Base-by-base conservation (phyloP, 257 asterid genomes). In the Schizonepeta tenuifolia region DNA sequence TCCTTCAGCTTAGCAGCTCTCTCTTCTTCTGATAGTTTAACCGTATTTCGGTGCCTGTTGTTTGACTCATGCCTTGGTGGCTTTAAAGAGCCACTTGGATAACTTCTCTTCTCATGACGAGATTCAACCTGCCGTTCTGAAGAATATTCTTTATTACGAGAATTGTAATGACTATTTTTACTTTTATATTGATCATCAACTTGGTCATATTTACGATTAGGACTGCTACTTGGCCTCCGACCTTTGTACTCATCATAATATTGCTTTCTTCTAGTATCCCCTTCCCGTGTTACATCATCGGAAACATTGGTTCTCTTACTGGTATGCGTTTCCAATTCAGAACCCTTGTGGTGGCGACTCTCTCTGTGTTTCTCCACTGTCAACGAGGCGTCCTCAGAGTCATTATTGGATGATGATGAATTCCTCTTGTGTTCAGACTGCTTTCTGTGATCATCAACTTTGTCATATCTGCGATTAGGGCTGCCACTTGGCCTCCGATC, bases 1-100 rank as follows among this genome's bases (percentile, higher is more conserved):
- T 92, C 99, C 83, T 74, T 83, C 72, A 95, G 87, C 82, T 76
- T 88, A 1, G 92, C 94, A 65, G 96, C 91, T 76, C 97, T 86
- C 84, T 95, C 99, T 84, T 92, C 98, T 70, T 90, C 92, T n/a
- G 98, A 83, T 47, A 95, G 90, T 69, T 80, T 86, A 60, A 75
- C 81, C 33, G 92, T 53, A 26, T 62, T 83, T 31, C 88, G 73
- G 36, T 63, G 86, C 78, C 75, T 80, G 75, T 72, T 82, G 55
- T 10, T 70, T 5, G 85, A 20, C 55, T 80, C 92, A 5, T 31
- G 33, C 74, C 87, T 81, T 18, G 85, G 85, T 21, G 81, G 83
- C 80, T 62, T 76, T 59, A 65, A 80, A 59, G 88, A 81, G 41
- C 73, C 69, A 70, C 28, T 69, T 40, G 33, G 43, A 74, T 69